phyloP scores from a whole-genome alignment of 768 basidiomycete genomes.

The Lactarius deliciosus region DNA sequence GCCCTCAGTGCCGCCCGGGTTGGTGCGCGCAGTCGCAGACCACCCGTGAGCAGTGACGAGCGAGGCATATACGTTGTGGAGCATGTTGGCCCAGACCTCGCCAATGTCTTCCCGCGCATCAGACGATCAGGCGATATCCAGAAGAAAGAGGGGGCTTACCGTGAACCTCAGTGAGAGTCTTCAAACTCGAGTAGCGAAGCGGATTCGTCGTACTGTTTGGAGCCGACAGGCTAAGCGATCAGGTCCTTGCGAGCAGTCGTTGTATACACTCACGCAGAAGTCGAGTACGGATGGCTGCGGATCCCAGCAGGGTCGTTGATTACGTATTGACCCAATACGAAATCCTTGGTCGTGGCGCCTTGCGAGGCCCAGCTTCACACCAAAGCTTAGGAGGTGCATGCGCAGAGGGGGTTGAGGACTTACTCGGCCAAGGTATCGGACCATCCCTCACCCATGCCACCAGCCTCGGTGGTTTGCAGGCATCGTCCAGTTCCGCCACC shows the following conservation, averaged over 20 bases:
- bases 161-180: slow-evolving; percentile 47
- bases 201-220: slow-evolving; percentile 39
- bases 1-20: slow-evolving; percentile 43
- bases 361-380: slow-evolving; percentile 38
- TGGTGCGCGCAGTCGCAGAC: slow-evolving; percentile 40
- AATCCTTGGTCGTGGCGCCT: slow-evolving; percentile 39
- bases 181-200: slow-evolving; percentile 43
- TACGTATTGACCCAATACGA: slow-evolving; percentile 53
- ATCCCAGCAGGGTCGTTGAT: slow-evolving; percentile 52
- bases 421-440: slow-evolving; percentile 44
- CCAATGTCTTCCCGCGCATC: slow-evolving; percentile 44
- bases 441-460: slow-evolving; percentile 75
- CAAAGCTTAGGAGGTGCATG: slow-evolving; percentile 12
- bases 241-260: slow-evolving; percentile 31
- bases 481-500: slow-evolving; percentile 58
- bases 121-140: not conserved
- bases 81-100: slow-evolving; percentile 54
- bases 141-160: slow-evolving; percentile 35
- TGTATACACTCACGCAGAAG: slow-evolving; percentile 42
- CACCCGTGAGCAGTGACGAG: slow-evolving; percentile 35
- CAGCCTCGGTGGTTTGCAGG: slow-evolving; percentile 60
- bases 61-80: slow-evolving; percentile 39
- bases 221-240: slow-evolving; percentile 7
- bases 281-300: slow-evolving; percentile 58
- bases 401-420: not conserved